Percentiles rank a stretch among this genome's conserved stretches.
These are phyloP conservation scores for Heliophila coronopifolia DNA, from an alignment of 441 rosid genomes.

Conservation along the genomic window DNA sequence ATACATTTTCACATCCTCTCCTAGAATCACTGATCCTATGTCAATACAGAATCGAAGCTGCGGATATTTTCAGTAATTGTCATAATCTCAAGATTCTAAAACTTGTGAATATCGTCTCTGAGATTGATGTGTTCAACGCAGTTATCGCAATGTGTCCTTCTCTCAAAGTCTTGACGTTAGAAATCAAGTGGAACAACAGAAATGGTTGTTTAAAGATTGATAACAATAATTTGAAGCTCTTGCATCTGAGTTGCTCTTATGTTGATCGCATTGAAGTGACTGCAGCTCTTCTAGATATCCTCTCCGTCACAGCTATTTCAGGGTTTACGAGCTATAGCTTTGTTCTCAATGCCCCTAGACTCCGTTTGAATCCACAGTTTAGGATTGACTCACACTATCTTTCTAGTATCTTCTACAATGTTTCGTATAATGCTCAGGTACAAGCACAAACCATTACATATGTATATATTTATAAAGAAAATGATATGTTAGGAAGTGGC, in stretches of 20 bases:
- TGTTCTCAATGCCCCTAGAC: background rate
- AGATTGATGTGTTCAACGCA: conserved; percentile 2
- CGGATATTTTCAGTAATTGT: conserved; percentile 2
- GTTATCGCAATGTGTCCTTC: conserved; percentile 7
- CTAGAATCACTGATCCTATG: background rate
- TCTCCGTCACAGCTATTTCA: background rate
- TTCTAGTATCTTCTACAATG: no score
- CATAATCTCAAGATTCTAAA: background rate
- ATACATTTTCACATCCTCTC: background rate
- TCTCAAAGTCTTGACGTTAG: background rate
- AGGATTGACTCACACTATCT: no score
- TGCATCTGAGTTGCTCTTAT: background rate
- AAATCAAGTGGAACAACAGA: background rate
- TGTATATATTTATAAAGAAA: background rate
- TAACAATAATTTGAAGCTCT: background rate
- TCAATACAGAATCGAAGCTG: background rate
- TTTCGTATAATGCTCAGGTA: conserved; percentile 10
- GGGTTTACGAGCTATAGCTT: background rate
- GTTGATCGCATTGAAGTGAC: background rate
- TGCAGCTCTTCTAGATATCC: background rate
- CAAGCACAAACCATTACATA: background rate
- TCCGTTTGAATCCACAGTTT: no score
- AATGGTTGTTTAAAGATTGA: background rate
- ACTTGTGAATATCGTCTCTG: background rate
- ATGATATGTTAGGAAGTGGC: no score